These are phyloP conservation scores for Skeletonema grethae DNA, from an alignment of 108 stramenopile genomes.

Conservation along the genomic window DNA sequence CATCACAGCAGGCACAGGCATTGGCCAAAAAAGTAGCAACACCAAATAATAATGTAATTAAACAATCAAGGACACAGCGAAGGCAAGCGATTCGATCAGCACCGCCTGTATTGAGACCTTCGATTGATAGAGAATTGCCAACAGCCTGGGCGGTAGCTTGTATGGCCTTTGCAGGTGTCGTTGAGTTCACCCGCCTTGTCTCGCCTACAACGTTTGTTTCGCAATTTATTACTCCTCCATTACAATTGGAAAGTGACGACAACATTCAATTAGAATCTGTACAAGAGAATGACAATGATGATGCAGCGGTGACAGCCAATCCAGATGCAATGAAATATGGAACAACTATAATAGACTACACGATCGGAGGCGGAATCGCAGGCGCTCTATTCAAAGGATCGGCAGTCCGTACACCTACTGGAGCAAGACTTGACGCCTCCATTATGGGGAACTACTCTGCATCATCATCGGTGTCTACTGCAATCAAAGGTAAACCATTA, in stretches of 20 bases:
- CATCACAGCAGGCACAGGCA: slow-evolving; percentile 1
- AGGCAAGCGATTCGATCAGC: slow-evolving; percentile 23
- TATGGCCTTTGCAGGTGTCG: slow-evolving; percentile 48
- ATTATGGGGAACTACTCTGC: slow-evolving; percentile 13
- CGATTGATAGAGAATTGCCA: slow-evolving; percentile 42
- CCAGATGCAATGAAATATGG: background rate
- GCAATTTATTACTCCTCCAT: background rate
- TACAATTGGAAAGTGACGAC: slow-evolving; percentile 1
- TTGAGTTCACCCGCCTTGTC: slow-evolving; percentile 32
- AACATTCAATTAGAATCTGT: background rate
- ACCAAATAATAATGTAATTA: background rate
- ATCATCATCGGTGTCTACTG: background rate
- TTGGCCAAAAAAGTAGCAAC: background rate
- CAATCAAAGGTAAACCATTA: slow-evolving; percentile 15
- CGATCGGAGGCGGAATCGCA: slow-evolving; percentile 39
- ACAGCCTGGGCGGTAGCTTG: slow-evolving; percentile 49
- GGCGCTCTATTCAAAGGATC: slow-evolving; percentile 41
- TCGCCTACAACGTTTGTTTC: slow-evolving; percentile 26
- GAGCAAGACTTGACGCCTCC: slow-evolving; percentile 32
- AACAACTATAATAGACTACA: slow-evolving; percentile 40
- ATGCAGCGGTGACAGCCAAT: background rate
- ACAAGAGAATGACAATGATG: background rate
- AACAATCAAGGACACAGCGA: slow-evolving; percentile 6
- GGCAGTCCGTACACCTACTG: slow-evolving; percentile 34
- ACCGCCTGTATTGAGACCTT: slow-evolving; percentile 8